Percentiles rank a stretch among this genome's conserved stretches.
Conservation (phyloP, 495 filamentous ascomycete species). For the Jackrogersella multiformis region DNA sequence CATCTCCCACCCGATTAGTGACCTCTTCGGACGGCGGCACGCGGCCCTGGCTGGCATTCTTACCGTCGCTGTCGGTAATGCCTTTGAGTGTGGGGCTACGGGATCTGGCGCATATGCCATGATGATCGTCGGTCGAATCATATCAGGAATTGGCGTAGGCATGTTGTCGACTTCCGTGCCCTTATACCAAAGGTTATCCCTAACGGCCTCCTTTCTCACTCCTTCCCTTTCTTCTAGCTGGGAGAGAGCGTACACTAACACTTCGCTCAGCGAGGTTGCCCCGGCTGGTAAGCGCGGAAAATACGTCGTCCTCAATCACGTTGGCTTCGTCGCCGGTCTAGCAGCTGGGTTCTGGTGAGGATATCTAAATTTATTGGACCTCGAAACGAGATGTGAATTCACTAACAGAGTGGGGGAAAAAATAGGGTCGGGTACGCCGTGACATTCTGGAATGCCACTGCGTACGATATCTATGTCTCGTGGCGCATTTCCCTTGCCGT, state of each 20-base stretch:
- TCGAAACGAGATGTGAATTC: background rate
- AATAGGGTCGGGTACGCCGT: slow-evolving; percentile 58
- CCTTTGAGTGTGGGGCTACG: slow-evolving; percentile 53
- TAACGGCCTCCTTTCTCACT: background rate
- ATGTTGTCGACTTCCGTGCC: slow-evolving; percentile 65
- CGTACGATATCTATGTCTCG: slow-evolving; percentile 45
- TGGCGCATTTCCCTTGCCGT: slow-evolving; percentile 60
- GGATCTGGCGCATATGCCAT: slow-evolving; percentile 57
- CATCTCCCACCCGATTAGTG: slow-evolving; percentile 58
- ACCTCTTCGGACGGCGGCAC: slow-evolving; percentile 60
- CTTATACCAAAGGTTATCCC: slow-evolving; percentile 62
- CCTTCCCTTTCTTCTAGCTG: background rate
- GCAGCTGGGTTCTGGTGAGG: slow-evolving; percentile 63
- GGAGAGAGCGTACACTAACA: background rate
- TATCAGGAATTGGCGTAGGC: slow-evolving; percentile 61
- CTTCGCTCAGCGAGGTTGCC: slow-evolving; percentile 58
- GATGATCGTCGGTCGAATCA: slow-evolving; percentile 62
- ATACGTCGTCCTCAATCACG: slow-evolving; percentile 66
- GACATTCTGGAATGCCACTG: slow-evolving; percentile 51
- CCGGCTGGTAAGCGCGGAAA: slow-evolving; percentile 61
- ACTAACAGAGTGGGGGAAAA: slow-evolving; percentile 15
- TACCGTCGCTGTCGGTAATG: slow-evolving; percentile 57
- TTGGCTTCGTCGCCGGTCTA: slow-evolving; percentile 63
- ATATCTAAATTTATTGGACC: background rate
- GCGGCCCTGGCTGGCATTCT: slow-evolving; percentile 58